A percentile compares a stretch with the other conserved stretches of the same genome.
Conservation (phyloP, 2,329 filamentous ascomycete species). For the Epichloe amarillans region DNA sequence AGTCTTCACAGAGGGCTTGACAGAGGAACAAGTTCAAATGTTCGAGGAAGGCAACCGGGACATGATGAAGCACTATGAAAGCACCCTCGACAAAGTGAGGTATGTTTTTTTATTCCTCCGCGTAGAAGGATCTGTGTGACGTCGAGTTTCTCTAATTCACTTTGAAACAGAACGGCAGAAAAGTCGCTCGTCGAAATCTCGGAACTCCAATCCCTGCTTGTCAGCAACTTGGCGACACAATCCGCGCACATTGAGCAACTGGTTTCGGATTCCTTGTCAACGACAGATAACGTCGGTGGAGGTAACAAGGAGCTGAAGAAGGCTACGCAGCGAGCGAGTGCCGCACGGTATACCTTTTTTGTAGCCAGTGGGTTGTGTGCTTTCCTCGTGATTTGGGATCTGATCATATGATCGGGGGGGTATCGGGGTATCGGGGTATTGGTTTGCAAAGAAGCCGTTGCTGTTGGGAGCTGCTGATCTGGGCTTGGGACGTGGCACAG, state of each 20-base stretch:
- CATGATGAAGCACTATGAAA: constrained; percentile 88
- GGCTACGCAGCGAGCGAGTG: constrained; percentile 58
- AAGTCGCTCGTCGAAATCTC: constrained; percentile 86
- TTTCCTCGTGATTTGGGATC: constrained; percentile 65
- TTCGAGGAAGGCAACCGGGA: constrained; percentile 89
- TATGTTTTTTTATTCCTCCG: constrained; percentile 33
- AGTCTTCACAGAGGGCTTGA: constrained; percentile 40
- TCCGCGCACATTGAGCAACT: constrained; percentile 82
- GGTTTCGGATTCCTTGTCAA: constrained; percentile 68
- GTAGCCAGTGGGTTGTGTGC: constrained; percentile 63
- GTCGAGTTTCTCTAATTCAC: background rate
- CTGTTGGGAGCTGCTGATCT: background rate
- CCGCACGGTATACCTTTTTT: constrained; percentile 63
- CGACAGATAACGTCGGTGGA: constrained; percentile 72
- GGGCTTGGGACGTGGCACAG: background rate
- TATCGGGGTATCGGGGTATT: background rate
- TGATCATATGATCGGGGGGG: constrained; percentile 41
- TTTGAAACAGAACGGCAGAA: constrained; percentile 56
- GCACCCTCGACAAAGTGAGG: constrained; percentile 88
- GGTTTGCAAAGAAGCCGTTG: background rate
- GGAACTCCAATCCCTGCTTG: constrained; percentile 79
- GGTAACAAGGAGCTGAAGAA: constrained; percentile 88
- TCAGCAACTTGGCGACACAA: constrained; percentile 73
- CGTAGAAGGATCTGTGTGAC: background rate
- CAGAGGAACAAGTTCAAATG: constrained; percentile 76